These are phyloP conservation scores for Kregervanrija delftensis DNA, from an alignment of 805 yeast species.

Conservation along the genomic window DNA sequence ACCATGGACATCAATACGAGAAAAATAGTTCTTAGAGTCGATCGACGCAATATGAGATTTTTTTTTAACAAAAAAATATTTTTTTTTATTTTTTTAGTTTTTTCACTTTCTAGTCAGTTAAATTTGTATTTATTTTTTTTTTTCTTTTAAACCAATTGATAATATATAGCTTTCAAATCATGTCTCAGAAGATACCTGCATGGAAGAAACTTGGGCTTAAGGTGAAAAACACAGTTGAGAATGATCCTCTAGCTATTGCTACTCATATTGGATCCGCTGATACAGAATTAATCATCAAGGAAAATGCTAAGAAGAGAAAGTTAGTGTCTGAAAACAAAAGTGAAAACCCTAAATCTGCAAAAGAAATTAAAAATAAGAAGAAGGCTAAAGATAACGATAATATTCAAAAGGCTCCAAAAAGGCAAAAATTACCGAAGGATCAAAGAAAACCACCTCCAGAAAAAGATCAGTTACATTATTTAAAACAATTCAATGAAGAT, in stretches of 20 bases:
- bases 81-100: too few species aligned
- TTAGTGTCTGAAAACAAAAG: neutral
- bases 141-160: conserved; percentile 3
- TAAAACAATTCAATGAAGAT: conserved; percentile 52
- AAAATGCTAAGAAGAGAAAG: neutral
- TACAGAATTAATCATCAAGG: neutral
- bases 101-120: too few species aligned
- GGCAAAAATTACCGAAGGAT: conserved; percentile 6
- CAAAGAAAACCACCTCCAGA: conserved; percentile 51
- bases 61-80: conserved; percentile 2
- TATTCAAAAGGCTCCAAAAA: conserved; percentile 29
- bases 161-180: conserved; percentile 12
- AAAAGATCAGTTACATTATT: conserved; percentile 63
- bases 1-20: too few species aligned
- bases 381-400: conserved; percentile 20
- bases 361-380: neutral
- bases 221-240: conserved; percentile 40
- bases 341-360: neutral
- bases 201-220: conserved; percentile 76
- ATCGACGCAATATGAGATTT: neutral
- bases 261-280: conserved; percentile 29
- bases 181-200: conserved; percentile 48
- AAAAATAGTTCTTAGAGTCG: too few species aligned
- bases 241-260: conserved; percentile 37
- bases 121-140: neutral